Conservation (phyloP, 2,329 filamentous ascomycete species). For the Colletotrichum godetiae region DNA sequence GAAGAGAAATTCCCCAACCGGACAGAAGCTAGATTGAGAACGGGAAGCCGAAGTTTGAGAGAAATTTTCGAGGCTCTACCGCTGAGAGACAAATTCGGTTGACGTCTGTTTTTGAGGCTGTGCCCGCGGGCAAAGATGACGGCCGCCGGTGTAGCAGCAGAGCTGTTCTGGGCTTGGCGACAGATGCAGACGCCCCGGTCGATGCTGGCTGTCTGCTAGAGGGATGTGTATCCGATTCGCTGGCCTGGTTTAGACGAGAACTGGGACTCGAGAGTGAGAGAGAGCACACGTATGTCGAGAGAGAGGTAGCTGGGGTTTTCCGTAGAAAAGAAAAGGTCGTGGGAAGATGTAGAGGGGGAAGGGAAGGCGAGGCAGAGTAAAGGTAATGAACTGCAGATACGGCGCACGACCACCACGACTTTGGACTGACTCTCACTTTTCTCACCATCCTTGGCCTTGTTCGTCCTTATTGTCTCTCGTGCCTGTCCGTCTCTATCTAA, state of each 20-base stretch:
- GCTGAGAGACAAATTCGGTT: slow-evolving; percentile 5
- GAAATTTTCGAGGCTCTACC: slow-evolving; percentile 1
- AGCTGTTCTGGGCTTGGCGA: slow-evolving; percentile 14
- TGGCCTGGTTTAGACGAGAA: neutral
- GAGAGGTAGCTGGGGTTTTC: neutral
- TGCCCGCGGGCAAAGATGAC: slow-evolving; percentile 8
- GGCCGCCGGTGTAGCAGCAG: neutral
- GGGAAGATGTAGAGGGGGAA: neutral
- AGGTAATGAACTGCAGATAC: slow-evolving; percentile 18
- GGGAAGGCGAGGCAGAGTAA: neutral
- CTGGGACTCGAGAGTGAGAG: neutral
- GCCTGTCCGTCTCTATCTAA: slow-evolving; percentile 4
- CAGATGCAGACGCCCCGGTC: slow-evolving; percentile 3
- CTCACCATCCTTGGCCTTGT: slow-evolving; percentile 25
- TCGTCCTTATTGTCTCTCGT: neutral
- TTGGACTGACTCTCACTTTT: slow-evolving; percentile 27
- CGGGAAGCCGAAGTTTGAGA: slow-evolving; percentile 5
- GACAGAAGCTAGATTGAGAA: neutral
- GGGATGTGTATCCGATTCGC: neutral
- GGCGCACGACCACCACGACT: neutral
- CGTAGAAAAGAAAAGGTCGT: neutral
- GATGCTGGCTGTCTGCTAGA: neutral
- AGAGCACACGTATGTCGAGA: slow-evolving; percentile 1
- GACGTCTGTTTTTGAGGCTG: slow-evolving; percentile 15
- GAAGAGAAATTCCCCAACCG: neutral